phyloP scores from a whole-genome alignment of 2,329 filamentous ascomycete species.

The Chrysosporium queenslandicum region DNA sequence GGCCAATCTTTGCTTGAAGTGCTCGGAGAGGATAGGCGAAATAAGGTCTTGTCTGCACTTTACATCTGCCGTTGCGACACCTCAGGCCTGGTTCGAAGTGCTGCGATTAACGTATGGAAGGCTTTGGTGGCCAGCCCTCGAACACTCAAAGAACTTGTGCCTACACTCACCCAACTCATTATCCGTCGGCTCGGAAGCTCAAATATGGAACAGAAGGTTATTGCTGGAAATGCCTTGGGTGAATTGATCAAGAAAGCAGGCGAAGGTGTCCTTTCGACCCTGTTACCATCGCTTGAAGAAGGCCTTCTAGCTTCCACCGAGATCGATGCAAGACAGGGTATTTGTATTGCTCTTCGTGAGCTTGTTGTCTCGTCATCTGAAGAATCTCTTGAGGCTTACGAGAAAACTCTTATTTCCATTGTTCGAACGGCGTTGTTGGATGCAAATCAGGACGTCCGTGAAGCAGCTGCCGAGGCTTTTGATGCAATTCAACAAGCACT shows the following conservation, averaged over 20 bases:
- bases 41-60: slow-evolving; percentile 92
- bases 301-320: slow-evolving; percentile 81
- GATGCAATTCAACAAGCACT: slow-evolving; percentile 88
- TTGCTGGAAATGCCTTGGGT: slow-evolving; percentile 91
- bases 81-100: slow-evolving; percentile 76
- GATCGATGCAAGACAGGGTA: slow-evolving; percentile 88
- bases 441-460: slow-evolving; percentile 76
- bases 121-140: slow-evolving; percentile 83
- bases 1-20: slow-evolving; percentile 88
- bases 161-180: slow-evolving; percentile 86
- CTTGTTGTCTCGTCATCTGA: slow-evolving; percentile 80
- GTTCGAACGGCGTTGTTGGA: slow-evolving; percentile 89
- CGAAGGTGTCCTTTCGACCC: slow-evolving; percentile 76
- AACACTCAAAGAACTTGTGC: slow-evolving; percentile 89
- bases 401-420: slow-evolving; percentile 88
- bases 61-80: slow-evolving; percentile 98
- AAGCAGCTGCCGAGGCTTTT: slow-evolving; percentile 93
- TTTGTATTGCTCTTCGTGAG: slow-evolving; percentile 90
- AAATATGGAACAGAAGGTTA: slow-evolving; percentile 98
- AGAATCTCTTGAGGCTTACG: slow-evolving; percentile 85
- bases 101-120: slow-evolving; percentile 92
- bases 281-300: slow-evolving; percentile 86
- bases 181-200: slow-evolving; percentile 88
- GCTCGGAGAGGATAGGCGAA: slow-evolving; percentile 88
- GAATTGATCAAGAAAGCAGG: slow-evolving; percentile 96